Evolutionary conservation across 768 basidiomycete species (phyloP).

Genomic region (Boletus pseudopeckii): DNA sequence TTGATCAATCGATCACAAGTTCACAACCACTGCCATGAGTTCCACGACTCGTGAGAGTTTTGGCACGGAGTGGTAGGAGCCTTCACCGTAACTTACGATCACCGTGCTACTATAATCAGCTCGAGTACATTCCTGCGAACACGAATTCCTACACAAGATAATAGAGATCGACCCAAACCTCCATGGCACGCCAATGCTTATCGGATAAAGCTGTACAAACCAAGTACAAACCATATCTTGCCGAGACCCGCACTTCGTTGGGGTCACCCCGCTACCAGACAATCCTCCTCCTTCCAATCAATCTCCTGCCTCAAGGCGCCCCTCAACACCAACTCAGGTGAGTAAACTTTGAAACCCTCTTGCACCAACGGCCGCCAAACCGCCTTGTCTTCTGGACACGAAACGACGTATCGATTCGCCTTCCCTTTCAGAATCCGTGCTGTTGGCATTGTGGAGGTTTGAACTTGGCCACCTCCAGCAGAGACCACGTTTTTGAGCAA

Average conservation of each 20-base stretch:
- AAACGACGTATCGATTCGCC: slow-evolving; percentile 56
- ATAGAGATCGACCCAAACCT: neutral
- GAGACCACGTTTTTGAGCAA: slow-evolving; percentile 66
- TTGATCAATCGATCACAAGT: no score
- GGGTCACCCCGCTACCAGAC: slow-evolving; percentile 16
- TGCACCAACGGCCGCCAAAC: slow-evolving; percentile 64
- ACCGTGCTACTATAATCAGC: no score
- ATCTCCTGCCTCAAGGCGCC: slow-evolving; percentile 64
- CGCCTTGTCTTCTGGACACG: slow-evolving; percentile 57
- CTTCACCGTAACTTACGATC: no score
- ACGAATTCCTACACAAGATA: neutral
- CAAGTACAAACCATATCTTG: neutral
- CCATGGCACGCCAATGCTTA: neutral
- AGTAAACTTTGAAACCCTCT: slow-evolving; percentile 56
- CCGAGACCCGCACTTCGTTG: neutral
- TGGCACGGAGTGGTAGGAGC: no score
- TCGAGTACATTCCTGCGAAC: no score
- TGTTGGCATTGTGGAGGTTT: slow-evolving; percentile 47
- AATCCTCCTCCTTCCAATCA: slow-evolving; percentile 51
- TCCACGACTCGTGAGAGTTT: no score
- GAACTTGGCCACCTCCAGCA: slow-evolving; percentile 70
- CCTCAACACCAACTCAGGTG: slow-evolving; percentile 62
- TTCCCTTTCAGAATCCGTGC: slow-evolving; percentile 50
- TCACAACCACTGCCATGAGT: no score
- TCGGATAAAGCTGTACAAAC: neutral